Evolutionary conservation across 148 eudicot genomes (phyloP).

Genomic region (Rhododendron kiyosumense): DNA sequence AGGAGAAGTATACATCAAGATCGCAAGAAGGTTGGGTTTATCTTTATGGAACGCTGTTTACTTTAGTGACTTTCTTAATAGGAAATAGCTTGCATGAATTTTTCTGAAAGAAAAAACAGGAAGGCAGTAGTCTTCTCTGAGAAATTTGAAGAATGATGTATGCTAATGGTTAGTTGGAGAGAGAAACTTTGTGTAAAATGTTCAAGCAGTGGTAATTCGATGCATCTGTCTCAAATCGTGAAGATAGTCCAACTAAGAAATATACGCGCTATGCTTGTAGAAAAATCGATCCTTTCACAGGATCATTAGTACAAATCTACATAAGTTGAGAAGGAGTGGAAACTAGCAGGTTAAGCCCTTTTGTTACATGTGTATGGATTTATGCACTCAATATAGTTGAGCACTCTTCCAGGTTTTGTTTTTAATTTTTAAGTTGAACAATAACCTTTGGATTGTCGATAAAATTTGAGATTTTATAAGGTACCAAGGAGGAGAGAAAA

Average conservation of each 20-base stretch:
- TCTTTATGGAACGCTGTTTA: neutral
- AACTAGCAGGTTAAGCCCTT: neutral
- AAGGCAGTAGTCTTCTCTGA: neutral
- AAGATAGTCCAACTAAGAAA: neutral
- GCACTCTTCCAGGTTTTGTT: neutral
- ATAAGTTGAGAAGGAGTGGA: neutral
- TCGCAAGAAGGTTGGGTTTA: conserved; percentile 75
- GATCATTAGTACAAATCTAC: neutral
- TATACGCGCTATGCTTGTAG: neutral
- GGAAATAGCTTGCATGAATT: neutral
- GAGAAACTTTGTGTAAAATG: neutral
- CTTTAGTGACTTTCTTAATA: neutral
- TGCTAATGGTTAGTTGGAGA: neutral
- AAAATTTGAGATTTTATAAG: neutral
- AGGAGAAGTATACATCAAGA: conserved; percentile 98
- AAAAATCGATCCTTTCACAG: neutral
- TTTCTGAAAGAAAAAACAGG: neutral
- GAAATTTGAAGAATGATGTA: neutral
- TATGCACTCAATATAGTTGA: neutral
- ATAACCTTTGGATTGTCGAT: neutral
- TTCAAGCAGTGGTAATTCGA: conserved; percentile 4
- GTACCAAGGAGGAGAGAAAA: neutral
- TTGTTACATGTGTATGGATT: neutral
- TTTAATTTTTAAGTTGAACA: neutral
- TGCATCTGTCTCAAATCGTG: neutral